Conservation (phyloP, 306 rosid genomes). For the Rubus parviflorus region DNA sequence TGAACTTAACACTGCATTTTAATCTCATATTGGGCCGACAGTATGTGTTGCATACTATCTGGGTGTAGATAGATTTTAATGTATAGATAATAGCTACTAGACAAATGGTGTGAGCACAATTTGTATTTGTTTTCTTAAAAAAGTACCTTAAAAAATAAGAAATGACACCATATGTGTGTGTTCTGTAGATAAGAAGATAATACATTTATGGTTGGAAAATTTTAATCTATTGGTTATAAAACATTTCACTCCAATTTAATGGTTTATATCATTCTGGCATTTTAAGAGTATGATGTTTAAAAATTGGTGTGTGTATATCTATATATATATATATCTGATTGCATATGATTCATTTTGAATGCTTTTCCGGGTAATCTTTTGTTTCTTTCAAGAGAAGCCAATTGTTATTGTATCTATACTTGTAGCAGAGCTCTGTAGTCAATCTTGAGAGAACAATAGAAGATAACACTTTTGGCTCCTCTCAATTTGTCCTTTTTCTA, state of each 20-base stretch:
- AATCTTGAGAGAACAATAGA: neutral
- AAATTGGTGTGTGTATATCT: neutral
- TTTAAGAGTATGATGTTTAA: neutral
- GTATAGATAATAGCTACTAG: neutral
- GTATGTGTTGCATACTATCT: neutral
- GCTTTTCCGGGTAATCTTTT: neutral
- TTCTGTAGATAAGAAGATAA: conserved; percentile 7
- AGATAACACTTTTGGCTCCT: neutral
- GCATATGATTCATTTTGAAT: neutral
- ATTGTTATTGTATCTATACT: neutral
- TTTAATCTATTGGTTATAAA: neutral
- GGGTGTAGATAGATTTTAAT: neutral
- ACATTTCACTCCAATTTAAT: neutral
- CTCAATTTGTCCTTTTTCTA: neutral
- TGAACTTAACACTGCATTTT: neutral
- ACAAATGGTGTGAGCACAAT: neutral
- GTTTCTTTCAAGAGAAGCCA: neutral
- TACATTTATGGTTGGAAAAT: neutral
- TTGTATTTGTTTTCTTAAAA: neutral
- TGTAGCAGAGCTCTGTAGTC: neutral
- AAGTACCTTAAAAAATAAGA: neutral
- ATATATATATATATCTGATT: neutral
- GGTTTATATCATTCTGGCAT: neutral
- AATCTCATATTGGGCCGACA: neutral
- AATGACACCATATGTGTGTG: neutral